phyloP scores from a whole-genome alignment of 1,284 basidiomycete species.

The Ceratobasidium sp. region DNA sequence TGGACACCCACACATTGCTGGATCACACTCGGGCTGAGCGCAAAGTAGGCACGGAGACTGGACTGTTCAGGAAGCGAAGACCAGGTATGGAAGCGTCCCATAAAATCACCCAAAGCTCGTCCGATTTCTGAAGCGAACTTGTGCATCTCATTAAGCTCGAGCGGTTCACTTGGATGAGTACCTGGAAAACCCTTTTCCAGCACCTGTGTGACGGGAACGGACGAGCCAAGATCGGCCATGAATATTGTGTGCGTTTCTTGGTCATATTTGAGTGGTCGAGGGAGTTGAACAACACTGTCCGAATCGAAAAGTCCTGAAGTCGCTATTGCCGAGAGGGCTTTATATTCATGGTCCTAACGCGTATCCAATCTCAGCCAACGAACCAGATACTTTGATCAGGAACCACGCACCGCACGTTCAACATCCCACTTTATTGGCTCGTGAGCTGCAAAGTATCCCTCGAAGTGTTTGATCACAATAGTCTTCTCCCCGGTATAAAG shows the following conservation, averaged over 20 bases:
- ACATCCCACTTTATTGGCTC: background rate
- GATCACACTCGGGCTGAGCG: slow-evolving; percentile 57
- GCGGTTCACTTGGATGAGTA: no score
- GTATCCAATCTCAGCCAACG: background rate
- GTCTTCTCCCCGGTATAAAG: background rate
- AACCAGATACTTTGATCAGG: no score
- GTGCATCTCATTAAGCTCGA: no score
- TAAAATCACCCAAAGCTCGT: slow-evolving; percentile 18
- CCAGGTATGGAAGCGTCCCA: slow-evolving; percentile 30
- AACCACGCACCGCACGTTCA: slow-evolving; percentile 6
- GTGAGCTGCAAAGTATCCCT: background rate
- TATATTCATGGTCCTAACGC: slow-evolving; percentile 14
- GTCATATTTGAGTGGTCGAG: slow-evolving; percentile 3
- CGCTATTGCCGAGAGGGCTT: slow-evolving; percentile 1
- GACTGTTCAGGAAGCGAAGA: background rate
- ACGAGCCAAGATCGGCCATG: slow-evolving; percentile 6
- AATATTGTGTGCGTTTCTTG: slow-evolving; percentile 12
- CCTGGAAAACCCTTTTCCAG: background rate
- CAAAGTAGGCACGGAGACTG: background rate
- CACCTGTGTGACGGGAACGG: background rate
- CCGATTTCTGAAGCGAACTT: background rate
- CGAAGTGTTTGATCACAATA: slow-evolving; percentile 16
- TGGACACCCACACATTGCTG: slow-evolving; percentile 88
- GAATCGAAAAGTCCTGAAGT: background rate
- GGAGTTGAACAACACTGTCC: slow-evolving; percentile 6